Evolutionary conservation across 768 basidiomycete species (phyloP).

Genomic region (Lactarius pseudohatsudake): DNA sequence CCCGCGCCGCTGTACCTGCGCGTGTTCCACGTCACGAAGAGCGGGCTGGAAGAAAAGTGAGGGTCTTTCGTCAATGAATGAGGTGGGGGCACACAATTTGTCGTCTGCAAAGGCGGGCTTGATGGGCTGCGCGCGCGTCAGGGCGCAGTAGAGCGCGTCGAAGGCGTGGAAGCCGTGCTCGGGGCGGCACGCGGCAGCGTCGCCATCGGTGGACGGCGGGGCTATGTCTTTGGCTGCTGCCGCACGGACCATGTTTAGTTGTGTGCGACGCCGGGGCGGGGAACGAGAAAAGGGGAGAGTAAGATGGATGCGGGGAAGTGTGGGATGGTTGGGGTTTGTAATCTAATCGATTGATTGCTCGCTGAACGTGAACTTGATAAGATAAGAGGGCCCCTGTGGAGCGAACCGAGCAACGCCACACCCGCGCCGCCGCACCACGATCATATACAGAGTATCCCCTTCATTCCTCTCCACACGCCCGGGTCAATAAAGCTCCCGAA

Average conservation of each 20-base stretch:
- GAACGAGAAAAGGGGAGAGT: neutral
- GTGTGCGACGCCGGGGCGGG: too few relatives aligned
- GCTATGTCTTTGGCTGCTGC: neutral
- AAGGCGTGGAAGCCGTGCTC: slow-evolving; percentile 84
- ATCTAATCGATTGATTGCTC: neutral
- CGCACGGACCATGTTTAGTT: slow-evolving; percentile 48
- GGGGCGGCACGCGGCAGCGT: slow-evolving; percentile 50
- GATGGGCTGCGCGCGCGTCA: slow-evolving; percentile 57
- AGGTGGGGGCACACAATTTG: slow-evolving; percentile 56
- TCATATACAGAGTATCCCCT: too few relatives aligned
- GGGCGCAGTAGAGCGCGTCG: slow-evolving; percentile 76
- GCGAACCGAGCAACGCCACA: neutral
- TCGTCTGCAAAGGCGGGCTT: slow-evolving; percentile 65
- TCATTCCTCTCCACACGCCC: too few relatives aligned
- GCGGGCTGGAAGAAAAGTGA: slow-evolving; percentile 51
- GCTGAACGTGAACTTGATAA: neutral
- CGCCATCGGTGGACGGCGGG: neutral
- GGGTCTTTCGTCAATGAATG: too few relatives aligned
- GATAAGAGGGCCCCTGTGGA: neutral
- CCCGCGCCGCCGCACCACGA: neutral
- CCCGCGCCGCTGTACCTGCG: slow-evolving; percentile 58
- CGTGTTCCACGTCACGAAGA: slow-evolving; percentile 97
- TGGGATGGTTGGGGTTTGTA: neutral
- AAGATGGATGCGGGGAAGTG: too few relatives aligned
- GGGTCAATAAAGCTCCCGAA: too few relatives aligned